phyloP scores from a whole-genome alignment of 495 filamentous ascomycete species.

The Trichocladium antarcticum region DNA sequence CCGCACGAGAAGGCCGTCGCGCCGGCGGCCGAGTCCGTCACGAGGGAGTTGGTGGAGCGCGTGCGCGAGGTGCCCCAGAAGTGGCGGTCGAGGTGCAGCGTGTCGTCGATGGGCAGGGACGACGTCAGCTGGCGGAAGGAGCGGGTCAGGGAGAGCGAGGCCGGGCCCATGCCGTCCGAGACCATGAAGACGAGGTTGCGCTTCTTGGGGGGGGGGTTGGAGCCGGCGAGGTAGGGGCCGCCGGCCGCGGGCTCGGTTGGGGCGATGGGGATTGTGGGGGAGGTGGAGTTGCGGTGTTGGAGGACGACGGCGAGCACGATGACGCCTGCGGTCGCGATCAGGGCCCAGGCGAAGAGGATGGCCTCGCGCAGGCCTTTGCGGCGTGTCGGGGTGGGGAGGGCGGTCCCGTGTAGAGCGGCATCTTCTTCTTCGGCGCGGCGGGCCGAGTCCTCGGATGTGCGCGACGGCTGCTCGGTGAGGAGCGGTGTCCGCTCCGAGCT shows the following conservation, averaged over 20 bases:
- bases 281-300: constrained; percentile 47
- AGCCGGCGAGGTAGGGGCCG: constrained; percentile 69
- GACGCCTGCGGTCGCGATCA: constrained; percentile 71
- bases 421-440: constrained; percentile 24
- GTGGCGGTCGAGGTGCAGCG: constrained; percentile 69
- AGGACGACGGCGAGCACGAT: constrained; percentile 64
- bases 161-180: constrained; percentile 94
- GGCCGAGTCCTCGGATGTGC: constrained; percentile 16
- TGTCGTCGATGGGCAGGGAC: constrained; percentile 56
- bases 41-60: constrained; percentile 63
- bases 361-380: constrained; percentile 40
- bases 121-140: constrained; percentile 63
- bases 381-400: not conserved
- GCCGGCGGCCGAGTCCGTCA: constrained; percentile 91
- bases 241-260: constrained; percentile 31
- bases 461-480: constrained; percentile 16
- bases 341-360: constrained; percentile 73
- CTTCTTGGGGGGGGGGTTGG: constrained; percentile 51
- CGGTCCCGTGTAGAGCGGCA: constrained; percentile 18
- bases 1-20: constrained; percentile 93
- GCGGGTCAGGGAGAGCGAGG: constrained; percentile 73
- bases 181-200: constrained; percentile 97
- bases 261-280: constrained; percentile 4
- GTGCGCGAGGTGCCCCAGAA: constrained; percentile 84
- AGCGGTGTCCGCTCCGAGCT: constrained; percentile 25